Evolutionary conservation across 345 rosid species (phyloP).

Genomic region (Gynandropsis gynandra): DNA sequence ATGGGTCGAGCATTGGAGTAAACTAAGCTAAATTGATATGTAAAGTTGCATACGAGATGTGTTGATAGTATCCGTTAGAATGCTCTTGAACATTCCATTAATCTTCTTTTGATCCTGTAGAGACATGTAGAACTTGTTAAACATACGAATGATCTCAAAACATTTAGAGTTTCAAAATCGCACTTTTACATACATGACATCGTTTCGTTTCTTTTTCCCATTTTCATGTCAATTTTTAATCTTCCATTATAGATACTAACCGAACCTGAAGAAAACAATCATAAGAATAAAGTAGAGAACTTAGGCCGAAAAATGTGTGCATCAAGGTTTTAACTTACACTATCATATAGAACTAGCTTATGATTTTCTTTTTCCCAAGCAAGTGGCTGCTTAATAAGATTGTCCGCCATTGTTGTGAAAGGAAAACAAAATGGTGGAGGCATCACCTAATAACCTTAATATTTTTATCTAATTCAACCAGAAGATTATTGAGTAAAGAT

Average conservation of each 20-base stretch:
- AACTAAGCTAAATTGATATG: too few species aligned
- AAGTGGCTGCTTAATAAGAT: constrained; percentile 67
- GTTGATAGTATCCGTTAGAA: too few species aligned
- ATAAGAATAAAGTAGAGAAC: constrained; percentile 34
- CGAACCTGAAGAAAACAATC: constrained; percentile 49
- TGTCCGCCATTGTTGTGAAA: constrained; percentile 73
- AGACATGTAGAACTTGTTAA: neutral
- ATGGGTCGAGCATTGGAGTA: too few species aligned
- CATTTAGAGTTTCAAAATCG: neutral
- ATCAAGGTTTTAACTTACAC: constrained; percentile 43
- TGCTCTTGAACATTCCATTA: too few species aligned
- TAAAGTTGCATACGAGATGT: too few species aligned
- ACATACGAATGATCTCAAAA: neutral
- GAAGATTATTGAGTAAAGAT: neutral
- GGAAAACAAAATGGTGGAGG: constrained; percentile 6
- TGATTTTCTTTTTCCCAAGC: constrained; percentile 74
- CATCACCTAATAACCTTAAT: neutral
- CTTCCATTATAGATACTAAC: constrained; percentile 72
- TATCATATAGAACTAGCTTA: constrained; percentile 66
- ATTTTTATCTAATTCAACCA: neutral
- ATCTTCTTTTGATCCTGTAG: constrained; percentile 90
- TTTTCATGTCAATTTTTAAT: constrained; percentile 73
- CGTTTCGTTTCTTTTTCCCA: constrained; percentile 85
- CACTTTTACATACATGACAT: constrained; percentile 68
- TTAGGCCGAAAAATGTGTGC: constrained; percentile 22